Evolutionary conservation across 1,284 basidiomycete species (phyloP), one percentile per base, ranked within the genome.

Genomic region (Tranzscheliella williamsii): DNA sequence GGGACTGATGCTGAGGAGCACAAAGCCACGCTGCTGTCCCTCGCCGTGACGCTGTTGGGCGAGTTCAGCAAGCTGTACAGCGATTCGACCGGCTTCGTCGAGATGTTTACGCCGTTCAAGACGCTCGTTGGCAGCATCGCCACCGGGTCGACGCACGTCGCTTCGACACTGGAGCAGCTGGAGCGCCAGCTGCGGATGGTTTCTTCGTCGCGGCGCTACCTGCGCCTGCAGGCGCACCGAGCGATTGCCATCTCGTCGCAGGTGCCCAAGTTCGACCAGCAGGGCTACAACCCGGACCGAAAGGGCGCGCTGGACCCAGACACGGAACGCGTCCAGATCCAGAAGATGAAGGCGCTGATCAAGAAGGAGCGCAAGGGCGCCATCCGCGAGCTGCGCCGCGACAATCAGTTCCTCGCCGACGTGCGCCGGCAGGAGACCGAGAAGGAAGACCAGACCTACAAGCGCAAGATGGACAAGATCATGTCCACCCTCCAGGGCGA

Each of bases 291-390:
- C 16, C 89, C 86, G 32, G 89, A 88, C 75, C 82, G 89, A 49
- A 87, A 87, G 44, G 81, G 83, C 47, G 64, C 65, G 0, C 89
- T 89, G 73, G 94, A 98, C 79, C 93, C 95, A 2, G 93, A 99
- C 78, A 85, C 85, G 48, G 91, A 95, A 73, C 86, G 90, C 34
- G 92, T 91, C 67, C 89, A 90, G 63, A 84, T 85, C 1, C 80
- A 86, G 55, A 98, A 98, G 79, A 80, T 98, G 69, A 87, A 88
- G 39, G 84, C 86, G 27, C 85, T 94, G 78, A 87, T 91, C 82
- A 95, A 95, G 81, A 88, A 97, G 81, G 95, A 98, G 81, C 84
- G 85, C 76, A 98, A 97, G 82, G 93, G 95, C 24, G 95, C 95
- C 2, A 91, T 99, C 55, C 84, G 94, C 45, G 95, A 99, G 76